Evolutionary conservation across 2,329 filamentous ascomycete genomes (phyloP).

Genomic region (Fusarium beomiforme): DNA sequence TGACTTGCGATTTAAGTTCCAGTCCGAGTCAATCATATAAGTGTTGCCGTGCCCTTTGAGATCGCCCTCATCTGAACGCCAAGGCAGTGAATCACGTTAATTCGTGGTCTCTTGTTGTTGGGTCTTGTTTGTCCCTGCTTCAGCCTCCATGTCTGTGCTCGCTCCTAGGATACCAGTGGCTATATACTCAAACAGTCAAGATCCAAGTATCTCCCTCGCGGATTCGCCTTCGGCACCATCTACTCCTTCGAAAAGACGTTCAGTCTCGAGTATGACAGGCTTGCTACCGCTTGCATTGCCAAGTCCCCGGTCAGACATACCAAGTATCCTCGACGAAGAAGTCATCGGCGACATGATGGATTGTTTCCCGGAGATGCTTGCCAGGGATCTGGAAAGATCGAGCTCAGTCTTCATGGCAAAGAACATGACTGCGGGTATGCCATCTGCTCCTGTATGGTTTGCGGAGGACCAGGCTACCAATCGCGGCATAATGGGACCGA

Average conservation of each 20-base stretch:
- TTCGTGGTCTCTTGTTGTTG: constrained; percentile 26
- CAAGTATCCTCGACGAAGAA: constrained; percentile 38
- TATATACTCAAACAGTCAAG: constrained; percentile 42
- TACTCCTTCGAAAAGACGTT: constrained; percentile 44
- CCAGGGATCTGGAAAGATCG: constrained; percentile 62
- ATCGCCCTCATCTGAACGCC: background rate
- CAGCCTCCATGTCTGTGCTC: constrained; percentile 28
- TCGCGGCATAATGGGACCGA: constrained; percentile 24
- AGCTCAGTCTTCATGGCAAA: constrained; percentile 59
- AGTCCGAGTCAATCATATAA: constrained; percentile 34
- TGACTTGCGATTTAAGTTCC: constrained; percentile 32
- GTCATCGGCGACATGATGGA: constrained; percentile 46
- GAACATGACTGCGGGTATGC: constrained; percentile 63
- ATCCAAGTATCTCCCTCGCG: constrained; percentile 18
- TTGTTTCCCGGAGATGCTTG: constrained; percentile 67
- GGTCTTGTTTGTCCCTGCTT: constrained; percentile 6
- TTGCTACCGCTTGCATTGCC: constrained; percentile 52
- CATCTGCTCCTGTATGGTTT: constrained; percentile 50
- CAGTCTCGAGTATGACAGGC: constrained; percentile 53
- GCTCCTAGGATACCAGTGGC: constrained; percentile 33
- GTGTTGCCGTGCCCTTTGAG: constrained; percentile 19
- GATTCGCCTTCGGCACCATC: constrained; percentile 27
- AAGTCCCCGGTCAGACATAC: constrained; percentile 38
- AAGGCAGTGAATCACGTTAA: constrained; percentile 13
- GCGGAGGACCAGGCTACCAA: constrained; percentile 37